A percentile compares a stretch with the other conserved stretches of the same genome.
These are phyloP conservation scores for Lipomyces sp. DNA, from an alignment of 805 yeast species.

Conservation along the genomic window DNA sequence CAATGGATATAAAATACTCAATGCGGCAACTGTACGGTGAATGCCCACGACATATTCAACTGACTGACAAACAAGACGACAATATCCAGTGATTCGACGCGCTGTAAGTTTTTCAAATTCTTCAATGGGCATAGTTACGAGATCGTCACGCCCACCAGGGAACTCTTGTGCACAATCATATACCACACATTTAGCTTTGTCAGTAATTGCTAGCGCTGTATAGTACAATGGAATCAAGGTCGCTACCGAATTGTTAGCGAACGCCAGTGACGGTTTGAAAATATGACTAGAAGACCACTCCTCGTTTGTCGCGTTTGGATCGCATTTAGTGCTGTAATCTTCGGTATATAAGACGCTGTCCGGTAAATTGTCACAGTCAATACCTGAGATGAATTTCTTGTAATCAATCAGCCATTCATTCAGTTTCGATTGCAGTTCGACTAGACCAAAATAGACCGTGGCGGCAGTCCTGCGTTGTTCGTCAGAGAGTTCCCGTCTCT, in stretches of 20 bases:
- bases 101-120: not conserved
- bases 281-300: constrained; percentile 8
- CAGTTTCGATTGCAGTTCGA: not conserved
- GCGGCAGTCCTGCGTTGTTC: constrained; percentile 7
- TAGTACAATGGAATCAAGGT: constrained; percentile 6
- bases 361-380: not conserved
- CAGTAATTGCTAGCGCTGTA: not conserved
- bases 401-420: constrained; percentile 7
- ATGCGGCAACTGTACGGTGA: not conserved
- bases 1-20: constrained; percentile 7
- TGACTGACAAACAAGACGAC: constrained; percentile 9
- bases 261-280: constrained; percentile 10
- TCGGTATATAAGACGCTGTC: constrained; percentile 1
- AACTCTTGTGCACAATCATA: constrained; percentile 4
- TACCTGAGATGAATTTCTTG: constrained; percentile 1
- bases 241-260: not conserved
- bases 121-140: not conserved
- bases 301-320: not conserved
- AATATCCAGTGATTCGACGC: not conserved
- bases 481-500: not conserved
- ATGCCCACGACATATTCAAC: not conserved
- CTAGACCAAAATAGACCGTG: not conserved
- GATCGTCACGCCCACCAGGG: not conserved
- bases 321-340: constrained; percentile 1
- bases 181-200: not conserved